Percentiles rank a stretch among this genome's conserved stretches.
phyloP scores from a whole-genome alignment of 2,329 filamentous ascomycete species.

The Fusarium nelsonii region DNA sequence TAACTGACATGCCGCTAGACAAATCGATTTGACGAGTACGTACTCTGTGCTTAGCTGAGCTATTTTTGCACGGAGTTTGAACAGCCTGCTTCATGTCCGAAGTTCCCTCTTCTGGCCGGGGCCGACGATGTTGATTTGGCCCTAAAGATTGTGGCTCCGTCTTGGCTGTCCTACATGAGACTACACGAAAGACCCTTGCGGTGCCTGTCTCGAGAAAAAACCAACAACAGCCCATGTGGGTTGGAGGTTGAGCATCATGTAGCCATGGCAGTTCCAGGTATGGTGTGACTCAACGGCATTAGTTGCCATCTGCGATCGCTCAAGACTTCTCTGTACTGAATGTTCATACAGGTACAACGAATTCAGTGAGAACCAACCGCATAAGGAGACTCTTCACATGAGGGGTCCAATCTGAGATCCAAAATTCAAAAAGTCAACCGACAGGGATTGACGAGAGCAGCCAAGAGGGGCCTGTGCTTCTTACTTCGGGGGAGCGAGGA shows the following conservation, averaged over 20 bases:
- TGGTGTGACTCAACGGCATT: constrained; percentile 47
- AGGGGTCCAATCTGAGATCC: constrained; percentile 46
- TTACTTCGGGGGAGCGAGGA: constrained; percentile 16
- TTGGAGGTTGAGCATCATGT: constrained; percentile 34
- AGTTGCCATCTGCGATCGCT: constrained; percentile 37
- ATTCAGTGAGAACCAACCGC: constrained; percentile 43
- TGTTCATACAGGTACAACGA: constrained; percentile 38
- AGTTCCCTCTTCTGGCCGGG: constrained; percentile 40
- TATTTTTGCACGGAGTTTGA: constrained; percentile 45
- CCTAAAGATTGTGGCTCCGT: constrained; percentile 41
- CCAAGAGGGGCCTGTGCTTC: constrained; percentile 36
- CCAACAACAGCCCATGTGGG: constrained; percentile 44
- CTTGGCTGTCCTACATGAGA: constrained; percentile 41
- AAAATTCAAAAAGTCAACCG: constrained; percentile 27
- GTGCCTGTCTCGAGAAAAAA: constrained; percentile 32
- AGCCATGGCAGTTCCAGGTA: constrained; percentile 36
- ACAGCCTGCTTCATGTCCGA: constrained; percentile 34
- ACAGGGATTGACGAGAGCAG: constrained; percentile 32
- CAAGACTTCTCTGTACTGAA: constrained; percentile 17
- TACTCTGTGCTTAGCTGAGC: constrained; percentile 40
- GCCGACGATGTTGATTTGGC: constrained; percentile 34
- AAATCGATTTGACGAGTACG: constrained; percentile 33
- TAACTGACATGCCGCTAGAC: constrained; percentile 45
- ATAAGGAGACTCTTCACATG: constrained; percentile 36
- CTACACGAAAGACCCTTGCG: constrained; percentile 38